Evolutionary conservation across 768 basidiomycete genomes (phyloP).

Genomic region (Tricholomella constricta): DNA sequence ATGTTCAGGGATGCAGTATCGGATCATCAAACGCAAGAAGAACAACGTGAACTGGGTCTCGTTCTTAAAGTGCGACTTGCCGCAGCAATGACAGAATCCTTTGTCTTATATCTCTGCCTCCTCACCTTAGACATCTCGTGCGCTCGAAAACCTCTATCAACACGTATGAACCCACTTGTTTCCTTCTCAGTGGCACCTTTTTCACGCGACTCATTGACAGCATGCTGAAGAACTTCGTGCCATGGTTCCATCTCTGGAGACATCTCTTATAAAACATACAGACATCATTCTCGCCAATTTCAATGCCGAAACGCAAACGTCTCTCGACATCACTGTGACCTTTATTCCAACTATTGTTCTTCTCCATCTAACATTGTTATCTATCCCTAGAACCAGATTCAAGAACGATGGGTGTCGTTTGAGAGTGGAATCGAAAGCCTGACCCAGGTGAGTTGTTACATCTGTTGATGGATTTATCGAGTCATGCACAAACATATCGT

Average conservation of each 20-base stretch:
- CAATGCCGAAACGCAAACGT: constrained; percentile 9
- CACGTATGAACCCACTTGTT: not conserved
- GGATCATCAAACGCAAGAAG: constrained; percentile 5
- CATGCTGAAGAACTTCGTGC: constrained; percentile 7
- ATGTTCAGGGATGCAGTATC: not conserved
- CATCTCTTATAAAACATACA: constrained; percentile 1
- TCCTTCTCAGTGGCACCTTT: not conserved
- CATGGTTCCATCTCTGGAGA: not conserved
- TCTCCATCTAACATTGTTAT: not conserved
- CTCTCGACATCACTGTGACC: constrained; percentile 16
- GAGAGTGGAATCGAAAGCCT: constrained; percentile 11
- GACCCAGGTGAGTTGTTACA: constrained; percentile 14
- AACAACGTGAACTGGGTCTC: not conserved
- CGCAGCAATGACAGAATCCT: too few relatives aligned
- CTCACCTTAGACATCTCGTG: constrained; percentile 4
- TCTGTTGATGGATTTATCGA: too few relatives aligned
- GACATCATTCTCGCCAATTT: constrained; percentile 6
- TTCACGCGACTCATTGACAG: not conserved
- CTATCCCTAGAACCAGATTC: constrained; percentile 10
- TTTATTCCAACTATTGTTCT: not conserved
- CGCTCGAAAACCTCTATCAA: constrained; percentile 10
- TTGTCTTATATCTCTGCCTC: too few relatives aligned
- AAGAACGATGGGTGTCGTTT: constrained; percentile 13
- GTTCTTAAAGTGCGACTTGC: constrained; percentile 12
- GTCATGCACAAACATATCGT: too few relatives aligned